phyloP scores from a whole-genome alignment of 2,329 filamentous ascomycete genomes.

The Hymenoscyphus occultus region DNA sequence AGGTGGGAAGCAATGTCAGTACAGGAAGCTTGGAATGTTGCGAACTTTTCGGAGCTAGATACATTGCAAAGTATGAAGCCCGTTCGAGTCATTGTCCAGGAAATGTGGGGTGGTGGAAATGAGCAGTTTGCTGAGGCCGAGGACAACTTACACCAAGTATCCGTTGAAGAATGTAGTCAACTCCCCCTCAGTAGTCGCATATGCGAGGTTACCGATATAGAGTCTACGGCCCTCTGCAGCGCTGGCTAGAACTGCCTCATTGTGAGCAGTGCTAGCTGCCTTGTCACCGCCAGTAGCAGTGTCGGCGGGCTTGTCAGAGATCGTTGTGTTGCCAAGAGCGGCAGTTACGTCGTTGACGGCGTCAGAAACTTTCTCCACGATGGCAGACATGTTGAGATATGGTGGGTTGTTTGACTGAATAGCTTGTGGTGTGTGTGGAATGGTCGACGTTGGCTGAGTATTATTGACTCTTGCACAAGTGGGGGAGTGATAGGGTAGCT shows the following conservation, averaged over 20 bases:
- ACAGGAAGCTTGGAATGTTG: constrained; percentile 13
- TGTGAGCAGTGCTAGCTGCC: constrained; percentile 52
- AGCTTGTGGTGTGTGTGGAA: constrained; percentile 48
- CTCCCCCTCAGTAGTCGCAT: constrained; percentile 99
- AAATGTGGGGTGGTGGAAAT: not conserved
- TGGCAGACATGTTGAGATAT: constrained; percentile 74
- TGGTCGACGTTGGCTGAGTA: constrained; percentile 43
- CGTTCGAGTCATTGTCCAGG: not conserved
- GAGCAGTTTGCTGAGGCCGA: not conserved
- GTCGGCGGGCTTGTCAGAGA: constrained; percentile 52
- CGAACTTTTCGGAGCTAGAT: not conserved
- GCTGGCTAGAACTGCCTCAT: constrained; percentile 92
- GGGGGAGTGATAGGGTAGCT: constrained; percentile 77
- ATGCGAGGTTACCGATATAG: constrained; percentile 99
- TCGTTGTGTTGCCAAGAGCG: constrained; percentile 63
- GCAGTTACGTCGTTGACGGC: constrained; percentile 72
- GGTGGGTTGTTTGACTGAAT: constrained; percentile 45
- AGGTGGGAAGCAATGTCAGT: constrained; percentile 37
- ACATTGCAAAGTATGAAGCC: not conserved
- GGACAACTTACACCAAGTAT: constrained; percentile 87
- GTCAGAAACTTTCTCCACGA: constrained; percentile 66
- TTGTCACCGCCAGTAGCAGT: constrained; percentile 59
- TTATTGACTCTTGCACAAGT: constrained; percentile 68
- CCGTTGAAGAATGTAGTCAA: constrained; percentile 99
- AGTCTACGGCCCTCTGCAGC: constrained; percentile 98